Percentiles rank a stretch among this genome's conserved stretches.
phyloP scores from a whole-genome alignment of 768 basidiomycete species.

The Mycena pura region DNA sequence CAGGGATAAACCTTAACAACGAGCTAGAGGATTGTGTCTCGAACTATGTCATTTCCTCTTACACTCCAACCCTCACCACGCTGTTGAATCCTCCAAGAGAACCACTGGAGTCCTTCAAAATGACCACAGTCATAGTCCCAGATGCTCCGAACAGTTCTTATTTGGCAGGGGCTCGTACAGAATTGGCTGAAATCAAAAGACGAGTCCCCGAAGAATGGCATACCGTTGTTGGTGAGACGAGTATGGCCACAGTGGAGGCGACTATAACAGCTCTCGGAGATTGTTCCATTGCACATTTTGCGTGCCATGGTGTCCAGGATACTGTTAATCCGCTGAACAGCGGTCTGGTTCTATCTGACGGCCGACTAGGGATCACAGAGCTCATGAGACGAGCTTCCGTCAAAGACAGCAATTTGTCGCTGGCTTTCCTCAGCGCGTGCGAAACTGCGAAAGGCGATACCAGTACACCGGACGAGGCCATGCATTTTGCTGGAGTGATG shows the following conservation, averaged over 20 bases:
- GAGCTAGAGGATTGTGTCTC: background rate
- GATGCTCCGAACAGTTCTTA: background rate
- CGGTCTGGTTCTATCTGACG: background rate
- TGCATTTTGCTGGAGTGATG: slow-evolving; percentile 1
- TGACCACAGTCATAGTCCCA: slow-evolving; percentile 4
- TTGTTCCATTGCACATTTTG: slow-evolving; percentile 6
- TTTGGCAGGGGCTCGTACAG: background rate
- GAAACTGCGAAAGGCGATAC: background rate
- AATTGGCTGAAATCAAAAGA: slow-evolving; percentile 1
- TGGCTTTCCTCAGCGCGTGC: slow-evolving; percentile 11
- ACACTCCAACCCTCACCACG: slow-evolving; percentile 8
- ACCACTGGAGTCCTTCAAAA: background rate
- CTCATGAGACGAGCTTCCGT: slow-evolving; percentile 4
- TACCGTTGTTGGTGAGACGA: slow-evolving; percentile 5
- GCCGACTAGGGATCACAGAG: slow-evolving; percentile 1
- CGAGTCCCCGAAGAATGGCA: slow-evolving; percentile 4
- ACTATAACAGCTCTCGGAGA: slow-evolving; percentile 5
- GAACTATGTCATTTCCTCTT: slow-evolving; percentile 6
- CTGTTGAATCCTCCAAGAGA: background rate
- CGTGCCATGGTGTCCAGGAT: slow-evolving; percentile 8
- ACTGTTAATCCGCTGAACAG: slow-evolving; percentile 3
- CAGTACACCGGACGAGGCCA: background rate
- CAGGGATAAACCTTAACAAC: background rate
- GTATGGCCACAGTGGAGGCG: slow-evolving; percentile 2
- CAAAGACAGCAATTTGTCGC: background rate